phyloP scores from a whole-genome alignment of 345 rosid species.

The Eutrema japonicum region DNA sequence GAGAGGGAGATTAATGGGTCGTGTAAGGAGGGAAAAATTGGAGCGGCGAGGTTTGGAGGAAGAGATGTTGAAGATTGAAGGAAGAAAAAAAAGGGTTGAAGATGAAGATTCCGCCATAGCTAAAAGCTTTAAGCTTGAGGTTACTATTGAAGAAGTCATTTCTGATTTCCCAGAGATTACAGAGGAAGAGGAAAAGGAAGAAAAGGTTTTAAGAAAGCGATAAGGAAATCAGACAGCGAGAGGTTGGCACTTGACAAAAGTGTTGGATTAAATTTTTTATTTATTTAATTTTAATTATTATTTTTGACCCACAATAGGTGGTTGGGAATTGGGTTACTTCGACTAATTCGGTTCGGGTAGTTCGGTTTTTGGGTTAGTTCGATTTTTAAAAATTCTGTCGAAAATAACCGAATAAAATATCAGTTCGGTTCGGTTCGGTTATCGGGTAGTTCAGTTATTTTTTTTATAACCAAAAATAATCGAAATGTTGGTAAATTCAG shows the following conservation, averaged over 20 bases:
- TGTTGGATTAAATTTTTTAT: neutral
- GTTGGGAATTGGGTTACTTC: no score
- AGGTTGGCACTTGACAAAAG: neutral
- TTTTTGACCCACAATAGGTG: no score
- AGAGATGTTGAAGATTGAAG: conserved; percentile 44
- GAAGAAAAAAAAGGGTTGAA: conserved; percentile 43
- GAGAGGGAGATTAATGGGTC: conserved; percentile 42
- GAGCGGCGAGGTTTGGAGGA: conserved; percentile 44
- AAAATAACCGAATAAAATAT: no score
- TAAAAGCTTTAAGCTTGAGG: conserved; percentile 50
- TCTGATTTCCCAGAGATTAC: conserved; percentile 5
- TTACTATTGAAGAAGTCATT: conserved; percentile 48
- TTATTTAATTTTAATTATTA: no score
- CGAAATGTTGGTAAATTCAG: no score
- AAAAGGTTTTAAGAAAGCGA: neutral
- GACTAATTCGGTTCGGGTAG: no score
- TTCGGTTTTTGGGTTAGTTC: no score
- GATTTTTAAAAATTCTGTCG: no score
- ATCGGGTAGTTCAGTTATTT: no score
- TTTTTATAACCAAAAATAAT: no score
- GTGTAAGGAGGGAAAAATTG: conserved; percentile 38
- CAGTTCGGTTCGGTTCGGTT: no score
- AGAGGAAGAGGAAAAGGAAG: conserved; percentile 5
- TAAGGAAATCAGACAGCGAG: conserved; percentile 3
- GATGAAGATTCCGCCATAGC: conserved; percentile 54